A percentile compares a stretch with the other conserved stretches of the same genome.
These are phyloP conservation scores for Phytophthora crassamura DNA, from an alignment of 352 stramenopile genomes.

Conservation along the genomic window DNA sequence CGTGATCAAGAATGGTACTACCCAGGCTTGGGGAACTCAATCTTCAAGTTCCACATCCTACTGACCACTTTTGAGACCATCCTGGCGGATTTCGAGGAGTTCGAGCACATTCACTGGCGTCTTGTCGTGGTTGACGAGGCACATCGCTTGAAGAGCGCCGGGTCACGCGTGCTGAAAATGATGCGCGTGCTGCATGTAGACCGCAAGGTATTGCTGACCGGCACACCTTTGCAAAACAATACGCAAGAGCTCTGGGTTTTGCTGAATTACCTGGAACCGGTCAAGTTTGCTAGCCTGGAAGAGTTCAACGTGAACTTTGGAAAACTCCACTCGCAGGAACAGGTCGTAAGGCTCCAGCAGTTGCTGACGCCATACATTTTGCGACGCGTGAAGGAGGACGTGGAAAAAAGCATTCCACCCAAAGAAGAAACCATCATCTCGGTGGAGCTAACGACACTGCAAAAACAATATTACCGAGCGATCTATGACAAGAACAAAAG, in stretches of 20 bases:
- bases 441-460: constrained; percentile 97
- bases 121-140: constrained; percentile 87
- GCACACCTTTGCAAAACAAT: constrained; percentile 98
- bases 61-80: constrained; percentile 88
- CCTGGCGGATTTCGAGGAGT: constrained; percentile 84
- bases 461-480: constrained; percentile 99
- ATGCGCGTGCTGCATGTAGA: constrained; percentile 88
- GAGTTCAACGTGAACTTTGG: constrained; percentile 94
- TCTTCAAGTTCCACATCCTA: constrained; percentile 90
- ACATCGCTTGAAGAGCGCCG: constrained; percentile 80
- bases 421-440: constrained; percentile 97
- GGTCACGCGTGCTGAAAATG: constrained; percentile 88
- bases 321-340: constrained; percentile 91
- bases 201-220: constrained; percentile 95
- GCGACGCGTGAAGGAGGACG: constrained; percentile 97
- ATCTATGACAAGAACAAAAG: constrained; percentile 99
- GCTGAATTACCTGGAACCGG: constrained; percentile 96
- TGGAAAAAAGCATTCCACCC: constrained; percentile 95
- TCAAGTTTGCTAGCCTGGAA: constrained; percentile 92
- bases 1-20: constrained; percentile 92
- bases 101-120: constrained; percentile 88
- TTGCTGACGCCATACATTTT: constrained; percentile 95
- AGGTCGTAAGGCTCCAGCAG: constrained; percentile 95
- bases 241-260: constrained; percentile 97
- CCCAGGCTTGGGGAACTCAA: constrained; percentile 88